Base-by-base conservation (phyloP, 139 green algal genomes). In the Haematococcus lacustris region DNA sequence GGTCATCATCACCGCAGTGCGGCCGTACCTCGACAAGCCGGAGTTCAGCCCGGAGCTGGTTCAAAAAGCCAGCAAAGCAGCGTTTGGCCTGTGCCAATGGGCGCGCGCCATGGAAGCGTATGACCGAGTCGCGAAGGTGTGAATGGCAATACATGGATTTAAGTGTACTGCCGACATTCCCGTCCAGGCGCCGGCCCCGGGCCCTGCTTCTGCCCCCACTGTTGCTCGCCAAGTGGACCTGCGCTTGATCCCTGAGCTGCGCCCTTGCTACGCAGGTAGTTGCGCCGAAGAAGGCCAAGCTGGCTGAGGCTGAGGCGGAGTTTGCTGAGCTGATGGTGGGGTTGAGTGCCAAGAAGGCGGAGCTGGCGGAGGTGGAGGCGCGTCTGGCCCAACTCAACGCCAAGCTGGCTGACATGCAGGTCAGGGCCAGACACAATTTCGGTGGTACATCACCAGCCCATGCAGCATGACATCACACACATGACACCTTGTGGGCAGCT, bases 61-160 rank as follows among this genome's bases (percentile, higher is more conserved):
- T 2, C 76, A 85, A 74, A 87, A 90, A 78, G 83, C 84, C 26
- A 87, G 77, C 64, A 88, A 86, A 57, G 87, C 87, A 3, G 84
- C 83, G 38, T 88, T 88, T 51, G 88, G 87, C 0, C 76, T 94
- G 59, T 92, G 86, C 76, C 87, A 82, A 73, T 94, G 88, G 88
- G 85, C 90, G 47, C 74, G 88, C 35, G 88, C 88, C 34, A 94
- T 94, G 88, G 86, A 94, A 70, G 73, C 86, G 3, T 94, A 94
- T 71, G 76, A 93, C 81, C 71, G 75, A 41, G 79, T 83, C 28
- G 81, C 71, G 34, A 68, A 65, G 68, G 34, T 61, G 33, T 30
- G 43, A 26, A 3, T 63, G 41, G 6, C 3, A 34, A 57, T 70
- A n/a, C n/a, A n/a, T 59, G 47, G 21, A 13, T 21, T 21, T 59